Evolutionary conservation across 1,139 yeast genomes (phyloP), one percentile per base, ranked within the genome.

Genomic region (Chernovozyma sophiae-reginae): DNA sequence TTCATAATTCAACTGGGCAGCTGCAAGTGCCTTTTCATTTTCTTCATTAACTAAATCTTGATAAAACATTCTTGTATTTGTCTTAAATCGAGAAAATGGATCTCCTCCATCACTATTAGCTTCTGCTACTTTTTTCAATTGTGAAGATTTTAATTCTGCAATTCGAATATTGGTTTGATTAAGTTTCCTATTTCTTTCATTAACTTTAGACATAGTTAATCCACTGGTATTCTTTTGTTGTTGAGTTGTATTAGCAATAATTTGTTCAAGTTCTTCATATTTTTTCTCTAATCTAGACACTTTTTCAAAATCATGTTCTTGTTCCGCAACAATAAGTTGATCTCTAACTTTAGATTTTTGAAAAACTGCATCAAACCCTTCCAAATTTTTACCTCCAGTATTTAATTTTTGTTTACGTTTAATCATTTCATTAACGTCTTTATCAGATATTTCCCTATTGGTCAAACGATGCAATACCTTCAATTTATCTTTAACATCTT

Each of bases 71-170:
- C 86, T 77, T 1, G 97, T 86, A 42, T 79, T 81, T 0, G 97
- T 90, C 56, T 87, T 83, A 53, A 92, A 74, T 57, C 97, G 77
- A 44, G 87, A 80, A 60, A 92, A 92, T 25, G 98, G 97, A 64
- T 92, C 95, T 7, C 83, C 78, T 34, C 72, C 80, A 37, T 74
- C 70, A 31, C 53, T 55, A 17, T 54, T 55, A 12, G 54, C 44
- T 24, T 68, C 71, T 1, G 71, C 65, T 41, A 72, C 61, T 50
- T 81, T 77, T 39, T 81, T 70, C 50, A 71, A 71, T 44, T 77
- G 84, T 5, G 72, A 69, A 31, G 81, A 77, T 49, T 69, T 72
- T 36, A 80, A 63, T 56, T 90, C 97, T 1, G 96, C 96, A 50
- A 77, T 75, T 50, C 95, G 79, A 44, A 89, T 79, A 38, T 78